phyloP scores from a whole-genome alignment of 768 basidiomycete species.

The Suillus fuscotomentosus region DNA sequence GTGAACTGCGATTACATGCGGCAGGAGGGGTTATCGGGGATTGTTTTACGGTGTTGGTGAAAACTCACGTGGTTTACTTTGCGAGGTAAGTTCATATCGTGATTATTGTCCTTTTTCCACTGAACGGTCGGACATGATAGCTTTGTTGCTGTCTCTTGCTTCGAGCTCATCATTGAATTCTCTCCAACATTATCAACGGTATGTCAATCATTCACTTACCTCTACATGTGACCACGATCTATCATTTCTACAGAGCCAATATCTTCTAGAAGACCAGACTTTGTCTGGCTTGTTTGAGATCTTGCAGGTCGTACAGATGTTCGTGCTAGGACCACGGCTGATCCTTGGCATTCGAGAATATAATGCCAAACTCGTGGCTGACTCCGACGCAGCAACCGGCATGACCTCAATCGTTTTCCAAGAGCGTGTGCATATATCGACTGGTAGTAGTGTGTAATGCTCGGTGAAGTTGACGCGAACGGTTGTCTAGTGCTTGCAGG shows the following conservation, averaged over 20 bases:
- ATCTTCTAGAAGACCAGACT: fast-evolving
- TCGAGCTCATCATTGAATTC: fast-evolving
- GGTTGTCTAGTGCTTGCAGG: too few species aligned
- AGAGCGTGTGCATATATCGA: too few species aligned
- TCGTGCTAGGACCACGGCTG: background rate
- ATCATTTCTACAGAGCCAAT: background rate
- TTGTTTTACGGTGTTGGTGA: background rate
- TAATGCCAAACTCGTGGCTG: background rate
- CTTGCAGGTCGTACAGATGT: too few species aligned
- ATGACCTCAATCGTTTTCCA: background rate
- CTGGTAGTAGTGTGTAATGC: too few species aligned
- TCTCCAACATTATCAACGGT: background rate
- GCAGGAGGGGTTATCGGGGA: background rate
- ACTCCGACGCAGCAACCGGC: background rate
- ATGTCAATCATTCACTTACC: background rate
- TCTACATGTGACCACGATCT: background rate
- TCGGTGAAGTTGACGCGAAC: too few species aligned
- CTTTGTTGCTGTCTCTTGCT: background rate
- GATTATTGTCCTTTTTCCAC: background rate
- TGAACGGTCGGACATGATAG: background rate
- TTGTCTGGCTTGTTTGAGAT: background rate
- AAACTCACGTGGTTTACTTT: background rate
- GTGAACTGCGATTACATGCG: background rate
- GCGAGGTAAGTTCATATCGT: background rate
- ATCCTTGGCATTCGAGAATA: background rate